Evolutionary conservation across 73 alveolate species (phyloP), one percentile per base, ranked within the genome.

Genomic region (Tetrahymena elliotti): DNA sequence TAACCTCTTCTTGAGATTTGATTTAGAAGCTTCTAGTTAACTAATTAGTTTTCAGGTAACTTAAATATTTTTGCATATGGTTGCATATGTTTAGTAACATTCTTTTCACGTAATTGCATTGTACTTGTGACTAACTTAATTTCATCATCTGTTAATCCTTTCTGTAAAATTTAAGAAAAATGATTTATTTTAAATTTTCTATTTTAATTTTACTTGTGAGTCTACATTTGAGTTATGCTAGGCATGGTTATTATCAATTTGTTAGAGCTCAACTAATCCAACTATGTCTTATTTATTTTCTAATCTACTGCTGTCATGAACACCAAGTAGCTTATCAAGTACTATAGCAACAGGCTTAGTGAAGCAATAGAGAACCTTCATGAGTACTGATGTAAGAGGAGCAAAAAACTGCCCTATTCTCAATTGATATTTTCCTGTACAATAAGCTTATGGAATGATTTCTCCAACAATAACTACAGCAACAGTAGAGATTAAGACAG

Each of bases 381-480:
- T 68, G 1, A 68, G 10, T 6, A 68, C 36, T 31, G 88, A 0
- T 18, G 88, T 97, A 39, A 97, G 93, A 27, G 99, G 99, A 18
- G 99, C 99, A 84, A 98, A 94, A 22, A 83, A 92, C 52, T 98
- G 94, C 16, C 99, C 99, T 38, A 98, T 98, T 93, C 94, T 95
- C 95, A 98, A 95, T 97, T 98, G 97, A 38, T 93, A 92, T 22
- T 99, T 99, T 38, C 99, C 99, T 47, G 99, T 98, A 94, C 99
- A 98, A 34, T 97, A 96, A 34, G 99, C 99, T 39, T 98, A 98
- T 22, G 99, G 99, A 52, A 98, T 97, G 52, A 98, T 97, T 95
- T 98, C 99, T 20, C 99, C 99, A 11, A 98, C 96, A 83, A 98
- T 97, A 33, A 98, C 95, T 22, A 98, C 97, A 22, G 98, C 98